phyloP scores from a whole-genome alignment of 164 flowering plant species.

The Vitis vinifera region DNA sequence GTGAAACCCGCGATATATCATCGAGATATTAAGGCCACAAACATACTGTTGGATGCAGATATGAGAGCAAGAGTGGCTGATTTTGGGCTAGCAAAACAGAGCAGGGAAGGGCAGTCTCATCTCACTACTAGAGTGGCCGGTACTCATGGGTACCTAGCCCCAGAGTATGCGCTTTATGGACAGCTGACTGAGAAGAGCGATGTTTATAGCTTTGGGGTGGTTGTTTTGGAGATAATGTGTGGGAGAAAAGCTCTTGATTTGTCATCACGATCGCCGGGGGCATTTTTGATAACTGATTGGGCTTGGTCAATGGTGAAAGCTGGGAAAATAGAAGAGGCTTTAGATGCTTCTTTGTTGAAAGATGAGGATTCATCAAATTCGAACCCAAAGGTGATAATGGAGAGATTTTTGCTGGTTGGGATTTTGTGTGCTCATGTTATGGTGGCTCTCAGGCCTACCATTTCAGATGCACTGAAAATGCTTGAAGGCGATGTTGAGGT shows the following conservation, averaged over 20 bases:
- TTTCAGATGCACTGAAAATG: slow-evolving; percentile 74
- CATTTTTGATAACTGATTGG: slow-evolving; percentile 78
- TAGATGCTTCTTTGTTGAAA: slow-evolving; percentile 48
- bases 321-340: slow-evolving; percentile 48
- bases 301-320: slow-evolving; percentile 74
- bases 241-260: slow-evolving; percentile 81
- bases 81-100: slow-evolving; percentile 75
- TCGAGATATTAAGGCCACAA: slow-evolving; percentile 79
- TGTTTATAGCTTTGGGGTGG: slow-evolving; percentile 84
- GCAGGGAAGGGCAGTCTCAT: slow-evolving; percentile 79
- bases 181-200: slow-evolving; percentile 89
- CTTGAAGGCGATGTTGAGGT: slow-evolving; percentile 89
- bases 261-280: slow-evolving; percentile 30
- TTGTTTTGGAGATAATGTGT: slow-evolving; percentile 74
- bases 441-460: slow-evolving; percentile 84
- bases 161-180: slow-evolving; percentile 87
- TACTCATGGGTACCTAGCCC: slow-evolving; percentile 86
- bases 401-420: slow-evolving; percentile 73
- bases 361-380: slow-evolving; percentile 25
- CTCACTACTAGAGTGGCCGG: slow-evolving; percentile 87
- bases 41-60: slow-evolving; percentile 67
- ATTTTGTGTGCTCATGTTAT: slow-evolving; percentile 85
- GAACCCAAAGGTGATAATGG: slow-evolving; percentile 61
- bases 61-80: slow-evolving; percentile 84
- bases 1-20: slow-evolving; percentile 81